Base-by-base conservation (phyloP, 805 yeast genomes). In the Kodamaea sagamina region DNA sequence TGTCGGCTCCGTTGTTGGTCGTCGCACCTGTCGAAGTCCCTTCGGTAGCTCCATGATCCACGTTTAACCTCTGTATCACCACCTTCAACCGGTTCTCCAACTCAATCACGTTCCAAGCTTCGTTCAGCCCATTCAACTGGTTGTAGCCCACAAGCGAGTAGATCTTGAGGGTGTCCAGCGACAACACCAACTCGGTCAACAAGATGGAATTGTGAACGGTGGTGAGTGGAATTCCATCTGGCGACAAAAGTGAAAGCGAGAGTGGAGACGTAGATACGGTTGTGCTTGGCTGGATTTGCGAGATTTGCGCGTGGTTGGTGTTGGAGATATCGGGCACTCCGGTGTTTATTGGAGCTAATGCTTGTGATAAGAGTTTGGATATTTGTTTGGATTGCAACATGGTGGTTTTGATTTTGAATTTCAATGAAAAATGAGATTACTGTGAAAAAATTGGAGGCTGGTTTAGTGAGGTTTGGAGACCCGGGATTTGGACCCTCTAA, bases 361-460 rank as follows among this genome's bases (percentile, higher is more conserved):
- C 71, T 47, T 68, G 71, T 16, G 63, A 49, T 41, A 71, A 51
- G 16, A 70, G 56, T 35, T 58, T 52, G 26, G 71, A 52, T 32
- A 71, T 67, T 42, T 66, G 66, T 41, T 60, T 65, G 52, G 59
- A 68, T 47, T 70, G 73, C 29, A 71, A 61, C 76, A 71, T 71
- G 27, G 16, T 18, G 19, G 17, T 36, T 21, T 35, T 22, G 38
- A 21, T 35, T 35, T 21, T 32, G 15, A 12, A 21, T 22, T 35
- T 21, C 28, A 32, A 11, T 13, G n/a, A 32, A 32, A 32, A 32
- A 21, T 32, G 9, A 32, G 19, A 32, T 32, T 6, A n/a, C 35
- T 11, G 22, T 6, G 22, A 32, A 17, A 17, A 16, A 13, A 32
- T 27, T 11, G 15, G 11, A 27, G 6, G 32, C 32, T 27, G 16